Evolutionary conservation across 306 rosid genomes (phyloP).

Genomic region (Castanea sativa): DNA sequence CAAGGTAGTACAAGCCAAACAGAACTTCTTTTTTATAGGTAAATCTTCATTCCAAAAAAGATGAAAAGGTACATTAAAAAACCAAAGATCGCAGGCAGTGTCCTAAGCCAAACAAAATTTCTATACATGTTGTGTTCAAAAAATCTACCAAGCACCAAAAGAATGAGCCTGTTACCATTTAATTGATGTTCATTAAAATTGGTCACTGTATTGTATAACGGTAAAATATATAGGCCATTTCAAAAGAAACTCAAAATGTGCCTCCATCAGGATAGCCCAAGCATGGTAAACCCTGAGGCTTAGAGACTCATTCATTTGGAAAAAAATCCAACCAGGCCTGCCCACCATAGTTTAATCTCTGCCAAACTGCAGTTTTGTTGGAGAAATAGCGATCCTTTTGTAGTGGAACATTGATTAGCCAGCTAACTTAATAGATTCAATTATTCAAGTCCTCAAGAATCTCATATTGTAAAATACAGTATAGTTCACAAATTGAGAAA

Average conservation of each 20-base stretch:
- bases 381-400: neutral
- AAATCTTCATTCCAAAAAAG: too few relatives aligned
- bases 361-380: neutral
- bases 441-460: neutral
- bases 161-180: neutral
- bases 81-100: too few relatives aligned
- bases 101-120: too few relatives aligned
- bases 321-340: neutral
- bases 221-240: neutral
- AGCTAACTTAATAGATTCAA: neutral
- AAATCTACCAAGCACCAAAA: too few relatives aligned
- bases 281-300: too few relatives aligned
- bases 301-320: too few relatives aligned
- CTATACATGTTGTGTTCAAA: too few relatives aligned
- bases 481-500: neutral
- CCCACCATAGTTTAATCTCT: neutral
- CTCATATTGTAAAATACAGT: neutral
- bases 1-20: neutral
- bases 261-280: too few relatives aligned
- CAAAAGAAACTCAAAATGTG: too few relatives aligned
- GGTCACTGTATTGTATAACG: neutral
- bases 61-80: too few relatives aligned
- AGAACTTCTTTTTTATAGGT: neutral
- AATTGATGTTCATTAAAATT: neutral
- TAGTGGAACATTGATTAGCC: neutral